Evolutionary conservation across 1,284 basidiomycete species (phyloP), one percentile per base, ranked within the genome.

Genomic region (Leccinum subspadiceum): DNA sequence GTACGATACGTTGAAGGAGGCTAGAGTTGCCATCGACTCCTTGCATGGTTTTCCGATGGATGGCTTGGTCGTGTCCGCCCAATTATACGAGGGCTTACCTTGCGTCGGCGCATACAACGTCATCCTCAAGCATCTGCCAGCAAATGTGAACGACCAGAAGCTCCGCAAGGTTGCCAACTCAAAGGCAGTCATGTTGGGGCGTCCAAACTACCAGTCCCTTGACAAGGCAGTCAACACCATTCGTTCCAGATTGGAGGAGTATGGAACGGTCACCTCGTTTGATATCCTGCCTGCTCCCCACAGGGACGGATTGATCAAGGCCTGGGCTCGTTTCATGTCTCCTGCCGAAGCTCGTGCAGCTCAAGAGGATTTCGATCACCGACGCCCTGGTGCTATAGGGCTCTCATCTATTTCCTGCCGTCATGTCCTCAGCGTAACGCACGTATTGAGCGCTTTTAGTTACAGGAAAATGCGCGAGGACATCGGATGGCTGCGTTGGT

Each of bases 31-130:
- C 1, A 77, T 87, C 2, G 70, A 67, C 20, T 68, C 75, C 0
- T 71, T 79, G 1, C 73, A 71, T 35, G 70, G 74, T 1, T 63
- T 64, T 0, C 75, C 75, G 3, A 68, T 79, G 29, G 72, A 76
- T 0, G 76, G 77, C 17, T 73, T 73, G 50, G 70, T 74, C 51
- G 66, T 87, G 2, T 72, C 74, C 8, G 86, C 82, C 0, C 67
- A 65, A 1, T 64, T 83, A 8, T 81, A 87, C 66, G 70, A 77
- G 6, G 86, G 84, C 1, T 62, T 86, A 1, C 88, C 88, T 1
- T 77, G 77, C 2, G 76, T 88, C 4, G 83, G 82, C 4, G 67
- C 70, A 1, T 78, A 79, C 65, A 90, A 83, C 15, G 81, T 90
- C 49, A 81, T 80, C 13, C 82, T 88, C 65, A 66, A 68, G 2